Evolutionary conservation across 2,329 filamentous ascomycete species (phyloP), one percentile per base, ranked within the genome.

Genomic region (Paraphoma sp.): DNA sequence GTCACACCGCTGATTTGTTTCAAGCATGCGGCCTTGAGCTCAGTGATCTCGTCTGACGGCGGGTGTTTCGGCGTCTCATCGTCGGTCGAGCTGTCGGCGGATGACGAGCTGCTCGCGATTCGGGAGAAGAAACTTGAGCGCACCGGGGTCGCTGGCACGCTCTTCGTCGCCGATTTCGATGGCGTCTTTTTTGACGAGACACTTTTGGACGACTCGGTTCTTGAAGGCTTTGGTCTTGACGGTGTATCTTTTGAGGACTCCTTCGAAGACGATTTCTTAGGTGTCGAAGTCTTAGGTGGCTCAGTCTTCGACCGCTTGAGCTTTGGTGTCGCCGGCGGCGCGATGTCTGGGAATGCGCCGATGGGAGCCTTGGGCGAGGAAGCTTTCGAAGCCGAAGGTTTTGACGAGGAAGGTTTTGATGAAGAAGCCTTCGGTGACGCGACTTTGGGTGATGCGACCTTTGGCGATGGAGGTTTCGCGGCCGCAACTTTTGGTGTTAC

Each of bases 1-100:
- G 67, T 70, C 9, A 70, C 54, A n/a, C 57, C 53, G 29, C 62
- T 63, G 6, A 57, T 52, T 57, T 66, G 58, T n/a, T 53, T 54
- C 4, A 60, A 30, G n/a, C 52, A 60, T 8, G 54, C 49, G 12
- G 59, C 51, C 17, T 54, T 54, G 28, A 54, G 45, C 40, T 54
- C 51, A 4, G 38, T 45, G 23, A 54, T 30, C 16, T 54, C 51
- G 42, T 52, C 50, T 14, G 50, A 52, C 36, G 45, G 41, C 33
- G 46, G 48, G 49, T 51, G 42, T 30, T 53, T 53, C 23, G 54
- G 30, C 29, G 43, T 42, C 14, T 59, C 42, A 29, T 54, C 51
- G 36, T 54, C 56, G 42, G 48, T 42, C 12, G 48, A 51, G 48
- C 46, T 41, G 17, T 45, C 48, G 30, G 53, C 38, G 18, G 48